A percentile compares a stretch with the other conserved stretches of the same genome.
Evolutionary conservation across 2,329 filamentous ascomycete genomes (phyloP).

Genomic region (Beauveria caledonica): DNA sequence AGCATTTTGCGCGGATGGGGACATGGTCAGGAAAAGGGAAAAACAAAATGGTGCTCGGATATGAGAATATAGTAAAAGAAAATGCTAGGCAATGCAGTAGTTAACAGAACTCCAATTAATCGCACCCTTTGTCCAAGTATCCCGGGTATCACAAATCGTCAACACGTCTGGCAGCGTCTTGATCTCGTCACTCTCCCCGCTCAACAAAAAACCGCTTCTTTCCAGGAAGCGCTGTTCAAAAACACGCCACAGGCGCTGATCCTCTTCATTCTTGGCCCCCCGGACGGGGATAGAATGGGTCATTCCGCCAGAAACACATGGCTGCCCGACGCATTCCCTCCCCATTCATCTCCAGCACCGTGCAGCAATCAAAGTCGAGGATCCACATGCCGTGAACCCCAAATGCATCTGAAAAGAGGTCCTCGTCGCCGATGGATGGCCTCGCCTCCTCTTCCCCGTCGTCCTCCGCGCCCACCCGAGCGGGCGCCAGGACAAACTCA

Average conservation of each 20-base stretch:
- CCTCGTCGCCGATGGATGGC: background rate
- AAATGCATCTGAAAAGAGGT: constrained; percentile 13
- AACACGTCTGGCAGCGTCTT: background rate
- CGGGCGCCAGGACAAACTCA: constrained; percentile 43
- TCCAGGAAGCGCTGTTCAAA: constrained; percentile 14
- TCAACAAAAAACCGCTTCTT: background rate
- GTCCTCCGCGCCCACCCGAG: background rate
- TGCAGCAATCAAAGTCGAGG: constrained; percentile 39
- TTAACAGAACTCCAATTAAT: background rate
- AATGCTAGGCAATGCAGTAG: too few relatives aligned
- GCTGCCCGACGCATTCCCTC: constrained; percentile 33
- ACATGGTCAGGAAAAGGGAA: too few relatives aligned
- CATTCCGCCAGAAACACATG: constrained; percentile 38
- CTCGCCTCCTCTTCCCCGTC: background rate
- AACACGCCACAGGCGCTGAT: constrained; percentile 15
- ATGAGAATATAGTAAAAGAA: too few relatives aligned
- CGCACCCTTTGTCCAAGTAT: background rate
- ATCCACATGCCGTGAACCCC: constrained; percentile 34
- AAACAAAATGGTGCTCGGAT: too few relatives aligned
- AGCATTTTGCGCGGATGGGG: too few relatives aligned
- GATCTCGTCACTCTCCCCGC: background rate
- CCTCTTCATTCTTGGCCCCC: background rate
- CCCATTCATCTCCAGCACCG: constrained; percentile 25
- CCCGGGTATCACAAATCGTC: background rate
- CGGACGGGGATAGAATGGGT: constrained; percentile 42